These are phyloP conservation scores for Ogataea salicorniae DNA, from an alignment of 805 yeast species.

Conservation along the genomic window DNA sequence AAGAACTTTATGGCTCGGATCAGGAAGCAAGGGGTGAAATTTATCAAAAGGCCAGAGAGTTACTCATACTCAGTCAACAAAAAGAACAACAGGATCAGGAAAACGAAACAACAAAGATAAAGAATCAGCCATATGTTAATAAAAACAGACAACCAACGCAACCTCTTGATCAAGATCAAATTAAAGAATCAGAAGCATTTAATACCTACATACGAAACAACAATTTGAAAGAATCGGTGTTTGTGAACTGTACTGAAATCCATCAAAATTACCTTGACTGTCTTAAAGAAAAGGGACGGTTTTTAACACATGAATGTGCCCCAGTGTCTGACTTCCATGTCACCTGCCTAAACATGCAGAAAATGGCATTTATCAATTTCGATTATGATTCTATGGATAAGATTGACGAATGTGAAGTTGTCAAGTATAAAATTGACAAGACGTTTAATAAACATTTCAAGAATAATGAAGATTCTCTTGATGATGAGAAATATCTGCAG, in stretches of 20 bases:
- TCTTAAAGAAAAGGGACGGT: constrained; percentile 14
- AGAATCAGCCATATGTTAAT: constrained; percentile 1
- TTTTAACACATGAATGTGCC: constrained; percentile 23
- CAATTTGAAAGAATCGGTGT: constrained; percentile 24
- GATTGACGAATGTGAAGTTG: constrained; percentile 26
- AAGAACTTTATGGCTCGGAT: constrained; percentile 5
- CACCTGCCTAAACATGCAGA: constrained; percentile 28
- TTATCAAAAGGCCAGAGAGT: neutral
- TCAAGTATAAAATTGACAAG: constrained; percentile 25
- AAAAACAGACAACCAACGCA: constrained; percentile 4
- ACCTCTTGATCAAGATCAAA: constrained; percentile 10
- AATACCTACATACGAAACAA: constrained; percentile 27
- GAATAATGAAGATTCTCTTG: constrained; percentile 21
- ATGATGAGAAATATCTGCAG: constrained; percentile 18
- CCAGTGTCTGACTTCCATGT: constrained; percentile 26
- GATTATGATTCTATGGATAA: constrained; percentile 27
- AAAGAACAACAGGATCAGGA: constrained; percentile 2
- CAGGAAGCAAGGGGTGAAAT: constrained; percentile 1
- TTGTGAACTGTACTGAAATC: constrained; percentile 31
- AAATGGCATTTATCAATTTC: constrained; percentile 27
- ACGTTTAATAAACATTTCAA: constrained; percentile 25
- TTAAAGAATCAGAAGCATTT: constrained; percentile 13
- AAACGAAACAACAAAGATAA: constrained; percentile 1
- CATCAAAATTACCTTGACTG: constrained; percentile 27
- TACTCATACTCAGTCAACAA: constrained; percentile 1